Conservation (phyloP, 163 green algal species). For the Coccomyxa subellipsoidea region DNA sequence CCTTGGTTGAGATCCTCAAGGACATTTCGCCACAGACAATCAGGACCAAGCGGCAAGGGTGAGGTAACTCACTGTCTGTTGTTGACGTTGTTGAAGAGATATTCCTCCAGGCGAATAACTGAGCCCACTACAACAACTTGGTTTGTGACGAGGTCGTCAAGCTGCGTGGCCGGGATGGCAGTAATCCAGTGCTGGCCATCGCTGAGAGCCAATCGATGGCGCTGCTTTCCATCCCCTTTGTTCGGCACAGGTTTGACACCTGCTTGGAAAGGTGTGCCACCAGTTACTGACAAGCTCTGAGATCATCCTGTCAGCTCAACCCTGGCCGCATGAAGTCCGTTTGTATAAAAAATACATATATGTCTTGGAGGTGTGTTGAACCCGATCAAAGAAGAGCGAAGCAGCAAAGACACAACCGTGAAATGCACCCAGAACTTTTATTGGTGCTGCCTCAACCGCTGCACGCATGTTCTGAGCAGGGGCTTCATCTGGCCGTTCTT, state of each 20-base stretch:
- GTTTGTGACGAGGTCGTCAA: constrained; percentile 58
- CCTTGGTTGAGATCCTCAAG: not conserved
- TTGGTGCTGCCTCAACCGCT: too few relatives aligned
- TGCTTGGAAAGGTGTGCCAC: too few relatives aligned
- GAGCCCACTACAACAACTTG: constrained; percentile 43
- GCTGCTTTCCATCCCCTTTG: not conserved
- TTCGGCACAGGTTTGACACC: not conserved
- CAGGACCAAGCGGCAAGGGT: not conserved
- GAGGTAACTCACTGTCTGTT: constrained; percentile 35
- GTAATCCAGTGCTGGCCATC: constrained; percentile 45
- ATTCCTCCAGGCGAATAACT: constrained; percentile 73
- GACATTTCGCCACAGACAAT: not conserved
- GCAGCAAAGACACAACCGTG: too few relatives aligned
- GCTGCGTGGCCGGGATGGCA: constrained; percentile 81
- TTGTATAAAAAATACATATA: too few relatives aligned
- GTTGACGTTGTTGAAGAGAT: constrained; percentile 68
- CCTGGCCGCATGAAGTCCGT: too few relatives aligned
- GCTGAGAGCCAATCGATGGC: constrained; percentile 33
- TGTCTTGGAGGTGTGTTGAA: too few relatives aligned
- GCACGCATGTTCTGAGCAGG: too few relatives aligned
- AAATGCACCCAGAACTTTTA: too few relatives aligned
- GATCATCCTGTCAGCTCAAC: too few relatives aligned
- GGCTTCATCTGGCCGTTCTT: too few relatives aligned
- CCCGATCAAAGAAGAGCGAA: too few relatives aligned
- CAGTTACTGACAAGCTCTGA: too few relatives aligned